phyloP scores from a whole-genome alignment of 2,329 filamentous ascomycete genomes.

The Xylariaceae sp. region DNA sequence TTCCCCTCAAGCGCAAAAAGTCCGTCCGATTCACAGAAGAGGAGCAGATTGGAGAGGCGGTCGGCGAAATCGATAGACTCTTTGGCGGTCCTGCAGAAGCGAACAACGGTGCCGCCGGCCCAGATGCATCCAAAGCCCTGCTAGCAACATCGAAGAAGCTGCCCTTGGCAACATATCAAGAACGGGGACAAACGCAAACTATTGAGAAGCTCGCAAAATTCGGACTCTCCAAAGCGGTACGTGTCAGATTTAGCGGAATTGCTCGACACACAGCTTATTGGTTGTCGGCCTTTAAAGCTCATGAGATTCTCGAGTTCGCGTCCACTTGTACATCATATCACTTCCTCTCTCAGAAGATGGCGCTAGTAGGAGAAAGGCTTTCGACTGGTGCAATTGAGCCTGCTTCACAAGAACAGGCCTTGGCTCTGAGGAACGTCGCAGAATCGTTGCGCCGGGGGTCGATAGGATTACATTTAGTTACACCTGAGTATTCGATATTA shows the following conservation, averaged over 20 bases:
- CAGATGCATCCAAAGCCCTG: background rate
- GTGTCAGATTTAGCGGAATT: constrained; percentile 35
- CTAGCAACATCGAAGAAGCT: constrained; percentile 25
- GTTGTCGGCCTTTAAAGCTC: constrained; percentile 34
- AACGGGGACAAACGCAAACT: constrained; percentile 32
- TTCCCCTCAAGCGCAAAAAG: constrained; percentile 42
- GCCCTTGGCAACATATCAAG: constrained; percentile 36
- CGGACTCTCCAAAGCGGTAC: constrained; percentile 32
- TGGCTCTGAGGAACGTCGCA: constrained; percentile 32
- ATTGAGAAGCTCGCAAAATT: constrained; percentile 35
- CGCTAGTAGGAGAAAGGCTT: constrained; percentile 27
- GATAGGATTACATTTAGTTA: constrained; percentile 35
- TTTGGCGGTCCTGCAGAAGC: constrained; percentile 7
- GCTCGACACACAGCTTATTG: constrained; percentile 32
- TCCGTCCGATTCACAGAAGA: constrained; percentile 46
- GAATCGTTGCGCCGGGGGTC: constrained; percentile 29
- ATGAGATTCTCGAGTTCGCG: constrained; percentile 32
- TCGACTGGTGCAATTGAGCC: constrained; percentile 33
- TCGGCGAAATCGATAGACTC: constrained; percentile 29
- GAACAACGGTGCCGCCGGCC: background rate
- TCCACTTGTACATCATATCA: constrained; percentile 35
- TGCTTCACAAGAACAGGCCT: constrained; percentile 17
- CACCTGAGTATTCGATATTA: constrained; percentile 38
- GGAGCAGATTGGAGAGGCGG: constrained; percentile 22
- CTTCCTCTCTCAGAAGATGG: constrained; percentile 27